Evolutionary conservation across 768 basidiomycete genomes (phyloP).

Genomic region (Phlebiopsis gigantea): DNA sequence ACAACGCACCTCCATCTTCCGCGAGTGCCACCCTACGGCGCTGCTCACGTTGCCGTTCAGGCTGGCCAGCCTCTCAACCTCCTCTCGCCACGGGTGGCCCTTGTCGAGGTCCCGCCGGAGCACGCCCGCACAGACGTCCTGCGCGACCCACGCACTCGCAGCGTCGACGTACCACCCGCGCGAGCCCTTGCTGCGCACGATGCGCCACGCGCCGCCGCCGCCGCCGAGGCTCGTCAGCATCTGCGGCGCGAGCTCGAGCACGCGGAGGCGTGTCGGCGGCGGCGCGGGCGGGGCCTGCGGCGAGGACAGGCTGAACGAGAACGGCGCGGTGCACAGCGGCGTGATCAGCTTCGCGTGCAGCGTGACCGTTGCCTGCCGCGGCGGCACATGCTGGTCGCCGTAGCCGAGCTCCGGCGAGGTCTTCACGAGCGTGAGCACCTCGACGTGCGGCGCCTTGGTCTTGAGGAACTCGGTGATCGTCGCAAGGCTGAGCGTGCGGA

Average conservation of each 20-base stretch:
- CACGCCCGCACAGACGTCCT: slow-evolving; percentile 33
- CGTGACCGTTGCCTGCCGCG: slow-evolving; percentile 67
- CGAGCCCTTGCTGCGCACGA: slow-evolving; percentile 88
- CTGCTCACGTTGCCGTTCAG: slow-evolving; percentile 88
- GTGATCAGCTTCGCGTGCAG: slow-evolving; percentile 76
- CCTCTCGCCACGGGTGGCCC: slow-evolving; percentile 63
- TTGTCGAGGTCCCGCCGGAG: slow-evolving; percentile 46
- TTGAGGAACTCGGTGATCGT: slow-evolving; percentile 65
- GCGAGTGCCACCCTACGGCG: slow-evolving; percentile 90
- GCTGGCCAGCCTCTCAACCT: slow-evolving; percentile 67
- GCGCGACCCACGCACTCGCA: slow-evolving; percentile 73
- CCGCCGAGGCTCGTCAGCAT: slow-evolving; percentile 69
- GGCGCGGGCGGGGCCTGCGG: slow-evolving; percentile 24
- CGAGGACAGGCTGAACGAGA: slow-evolving; percentile 50
- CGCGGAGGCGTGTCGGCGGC: slow-evolving; percentile 71
- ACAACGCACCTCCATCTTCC: slow-evolving; percentile 88
- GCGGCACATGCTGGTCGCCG: slow-evolving; percentile 33
- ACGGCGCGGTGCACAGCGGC: slow-evolving; percentile 76
- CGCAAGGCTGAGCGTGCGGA: slow-evolving; percentile 62
- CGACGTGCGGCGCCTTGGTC: slow-evolving; percentile 67
- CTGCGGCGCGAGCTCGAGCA: slow-evolving; percentile 76
- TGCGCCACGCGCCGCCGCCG: slow-evolving; percentile 83
- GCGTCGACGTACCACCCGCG: slow-evolving; percentile 94
- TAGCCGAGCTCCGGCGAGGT: slow-evolving; percentile 74
- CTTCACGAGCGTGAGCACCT: slow-evolving; percentile 76